Base-by-base conservation (phyloP, 2,329 filamentous ascomycete species). In the Aspergillus calidoustus region DNA sequence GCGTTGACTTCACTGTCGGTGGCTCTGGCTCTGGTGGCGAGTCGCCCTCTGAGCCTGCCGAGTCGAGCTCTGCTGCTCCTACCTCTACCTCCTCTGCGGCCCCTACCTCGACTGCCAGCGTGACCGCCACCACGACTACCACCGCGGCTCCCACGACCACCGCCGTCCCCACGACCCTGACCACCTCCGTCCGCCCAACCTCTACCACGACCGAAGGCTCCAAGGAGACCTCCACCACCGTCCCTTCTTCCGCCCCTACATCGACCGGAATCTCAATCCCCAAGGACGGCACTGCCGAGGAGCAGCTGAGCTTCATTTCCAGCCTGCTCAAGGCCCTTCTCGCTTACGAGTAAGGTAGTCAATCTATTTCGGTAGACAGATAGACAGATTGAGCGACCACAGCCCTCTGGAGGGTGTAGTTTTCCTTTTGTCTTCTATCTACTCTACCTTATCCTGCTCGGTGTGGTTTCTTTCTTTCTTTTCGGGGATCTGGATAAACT, bases 1-100 rank as follows among this genome's bases (percentile, higher is more conserved):
- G 74, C 62, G 57, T 75, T 57, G 74, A 75, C 41, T 76, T 76
- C 57, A 74, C 71, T 38, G 51, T 72, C 25, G 64, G 66, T 31
- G 71, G 68, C 57, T 67, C 66, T 23, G 49, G 61, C 55, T 67
- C 59, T 1, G 49, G 61, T 57, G 62, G 63, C 23, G 13, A 19
- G 51, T 64, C 67, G 31, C 55, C 63, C 38, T 64, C 64, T 30
- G 25, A 28, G 25, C 25, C 25, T 28, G 25, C 25, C 6, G 25
- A 28, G 25, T 58, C 63, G 9, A 56, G 64, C 17, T 61, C 65
- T n/a, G 53, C 63, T 31, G 62, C 62, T 22, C 58, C 65, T 22
- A 52, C 64, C 46, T 63, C 65, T 23, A 59, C 50, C 47, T 50
- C 44, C 25, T 28, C 25, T 28, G 25, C 25, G 25, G 47, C 60